Conservation (phyloP, 2,329 filamentous ascomycete species). For the Alternaria sp. region DNA sequence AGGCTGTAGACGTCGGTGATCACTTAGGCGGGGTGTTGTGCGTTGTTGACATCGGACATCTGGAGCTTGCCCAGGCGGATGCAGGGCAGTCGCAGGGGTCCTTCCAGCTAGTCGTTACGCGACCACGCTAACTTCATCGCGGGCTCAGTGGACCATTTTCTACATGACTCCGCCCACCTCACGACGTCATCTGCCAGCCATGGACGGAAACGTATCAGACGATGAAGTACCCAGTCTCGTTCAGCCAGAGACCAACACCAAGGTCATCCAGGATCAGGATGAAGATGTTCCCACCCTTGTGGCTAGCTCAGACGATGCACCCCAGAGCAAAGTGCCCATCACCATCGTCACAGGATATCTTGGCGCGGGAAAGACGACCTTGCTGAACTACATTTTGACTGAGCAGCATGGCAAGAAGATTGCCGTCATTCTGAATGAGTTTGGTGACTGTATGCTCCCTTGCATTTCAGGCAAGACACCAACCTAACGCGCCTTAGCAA, state of each 20-base stretch:
- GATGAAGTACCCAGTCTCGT: conserved; percentile 61
- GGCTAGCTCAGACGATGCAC: conserved; percentile 55
- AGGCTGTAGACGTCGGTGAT: conserved; percentile 1
- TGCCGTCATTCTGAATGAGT: conserved; percentile 92
- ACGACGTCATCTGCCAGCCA: conserved; percentile 21
- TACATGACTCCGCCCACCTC: conserved; percentile 15
- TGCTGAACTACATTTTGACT: conserved; percentile 95
- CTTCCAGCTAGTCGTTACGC: conserved; percentile 1
- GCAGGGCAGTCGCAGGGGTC: conserved; percentile 31
- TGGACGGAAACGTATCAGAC: conserved; percentile 38
- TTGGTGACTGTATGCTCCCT: conserved; percentile 40
- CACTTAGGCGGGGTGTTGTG: conserved; percentile 14
- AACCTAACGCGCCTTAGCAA: conserved; percentile 61
- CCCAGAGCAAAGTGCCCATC: conserved; percentile 76
- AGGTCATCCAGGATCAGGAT: conserved; percentile 32
- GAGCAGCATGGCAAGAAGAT: conserved; percentile 97
- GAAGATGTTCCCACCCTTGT: conserved; percentile 37
- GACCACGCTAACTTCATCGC: conserved; percentile 11
- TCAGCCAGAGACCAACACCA: conserved; percentile 53
- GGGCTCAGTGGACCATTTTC: conserved; percentile 8
- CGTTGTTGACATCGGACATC: conserved; percentile 23
- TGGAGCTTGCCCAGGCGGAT: conserved; percentile 21
- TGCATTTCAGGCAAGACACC: background rate
- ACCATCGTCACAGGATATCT: conserved; percentile 92
- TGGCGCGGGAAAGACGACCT: conserved; percentile 92